A percentile compares a stretch with the other conserved stretches of the same genome.
These are phyloP conservation scores for Ziziphus jujuba DNA, from an alignment of 306 rosid genomes.

Conservation along the genomic window DNA sequence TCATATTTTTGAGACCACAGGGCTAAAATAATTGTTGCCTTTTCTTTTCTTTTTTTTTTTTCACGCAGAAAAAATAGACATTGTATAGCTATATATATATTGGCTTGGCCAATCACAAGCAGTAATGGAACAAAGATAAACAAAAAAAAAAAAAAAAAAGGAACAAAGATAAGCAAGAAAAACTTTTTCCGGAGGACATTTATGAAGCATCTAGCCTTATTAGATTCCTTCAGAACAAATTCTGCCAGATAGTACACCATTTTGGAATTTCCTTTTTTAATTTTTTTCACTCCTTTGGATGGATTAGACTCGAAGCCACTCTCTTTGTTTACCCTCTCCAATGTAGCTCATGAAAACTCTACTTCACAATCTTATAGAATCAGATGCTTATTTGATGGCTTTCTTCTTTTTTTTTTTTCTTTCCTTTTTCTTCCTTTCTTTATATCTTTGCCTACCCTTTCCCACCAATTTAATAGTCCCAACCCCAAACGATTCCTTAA, in stretches of 20 bases:
- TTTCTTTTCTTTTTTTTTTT: background rate
- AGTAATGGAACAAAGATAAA: constrained; percentile 24
- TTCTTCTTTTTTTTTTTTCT: constrained; percentile 19
- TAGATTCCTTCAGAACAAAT: constrained; percentile 59
- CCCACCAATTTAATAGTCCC: constrained; percentile 3
- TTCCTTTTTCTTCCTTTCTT: constrained; percentile 27
- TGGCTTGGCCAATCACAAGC: constrained; percentile 4
- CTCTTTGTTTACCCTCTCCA: constrained; percentile 32
- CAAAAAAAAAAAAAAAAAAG: constrained; percentile 8
- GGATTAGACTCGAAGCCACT: constrained; percentile 48
- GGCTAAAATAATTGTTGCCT: background rate
- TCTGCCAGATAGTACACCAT: constrained; percentile 41
- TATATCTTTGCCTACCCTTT: constrained; percentile 25
- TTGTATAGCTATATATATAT: background rate
- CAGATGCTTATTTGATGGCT: constrained; percentile 56
- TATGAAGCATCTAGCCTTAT: constrained; percentile 24
- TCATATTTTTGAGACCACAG: too few relatives aligned
- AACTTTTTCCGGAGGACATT: constrained; percentile 24
- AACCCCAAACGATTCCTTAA: constrained; percentile 18
- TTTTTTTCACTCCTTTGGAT: constrained; percentile 14
- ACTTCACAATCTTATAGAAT: constrained; percentile 44
- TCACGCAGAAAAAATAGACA: constrained; percentile 4
- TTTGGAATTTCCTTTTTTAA: constrained; percentile 46
- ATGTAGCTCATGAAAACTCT: constrained; percentile 19
- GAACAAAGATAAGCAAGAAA: constrained; percentile 10